Evolutionary conservation across 2,329 filamentous ascomycete genomes (phyloP).

Genomic region (Leptosphaerulina australis): DNA sequence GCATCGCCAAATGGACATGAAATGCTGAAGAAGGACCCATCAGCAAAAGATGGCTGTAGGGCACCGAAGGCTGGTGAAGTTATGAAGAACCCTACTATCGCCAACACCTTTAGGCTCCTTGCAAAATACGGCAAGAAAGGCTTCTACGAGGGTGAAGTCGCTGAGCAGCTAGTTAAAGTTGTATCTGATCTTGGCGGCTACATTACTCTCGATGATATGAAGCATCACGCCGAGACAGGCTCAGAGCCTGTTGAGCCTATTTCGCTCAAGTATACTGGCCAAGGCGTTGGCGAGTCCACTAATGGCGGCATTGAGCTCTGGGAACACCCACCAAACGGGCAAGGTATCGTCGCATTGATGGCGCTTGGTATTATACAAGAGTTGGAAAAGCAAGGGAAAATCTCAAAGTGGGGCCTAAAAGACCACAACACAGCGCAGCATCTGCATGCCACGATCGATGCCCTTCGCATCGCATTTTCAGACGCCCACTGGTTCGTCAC

Average conservation of each 20-base stretch:
- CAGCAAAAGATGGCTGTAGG: slow-evolving; percentile 70
- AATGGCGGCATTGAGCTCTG: slow-evolving; percentile 76
- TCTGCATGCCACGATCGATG: slow-evolving; percentile 86
- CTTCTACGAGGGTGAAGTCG: slow-evolving; percentile 87
- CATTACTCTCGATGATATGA: slow-evolving; percentile 78
- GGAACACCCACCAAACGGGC: slow-evolving; percentile 97
- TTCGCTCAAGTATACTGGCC: slow-evolving; percentile 76
- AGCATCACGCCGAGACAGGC: slow-evolving; percentile 73
- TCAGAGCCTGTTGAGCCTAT: slow-evolving; percentile 86
- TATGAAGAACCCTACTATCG: slow-evolving; percentile 83
- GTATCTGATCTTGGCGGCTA: slow-evolving; percentile 77
- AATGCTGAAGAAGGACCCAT: slow-evolving; percentile 80
- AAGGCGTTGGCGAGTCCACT: slow-evolving; percentile 60
- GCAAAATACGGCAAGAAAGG: slow-evolving; percentile 83
- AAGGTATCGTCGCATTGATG: slow-evolving; percentile 94
- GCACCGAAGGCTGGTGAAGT: slow-evolving; percentile 82
- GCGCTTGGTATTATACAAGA: slow-evolving; percentile 89
- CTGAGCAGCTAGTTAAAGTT: slow-evolving; percentile 79
- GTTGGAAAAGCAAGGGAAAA: slow-evolving; percentile 75
- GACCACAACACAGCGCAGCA: slow-evolving; percentile 80
- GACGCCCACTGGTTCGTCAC: slow-evolving; percentile 91
- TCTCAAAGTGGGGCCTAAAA: slow-evolving; percentile 69
- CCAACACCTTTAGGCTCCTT: slow-evolving; percentile 78
- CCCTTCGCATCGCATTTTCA: slow-evolving; percentile 85
- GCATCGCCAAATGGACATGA: slow-evolving; percentile 88